Conservation (phyloP, 2,329 filamentous ascomycete species). For the Cadophora gregata region DNA sequence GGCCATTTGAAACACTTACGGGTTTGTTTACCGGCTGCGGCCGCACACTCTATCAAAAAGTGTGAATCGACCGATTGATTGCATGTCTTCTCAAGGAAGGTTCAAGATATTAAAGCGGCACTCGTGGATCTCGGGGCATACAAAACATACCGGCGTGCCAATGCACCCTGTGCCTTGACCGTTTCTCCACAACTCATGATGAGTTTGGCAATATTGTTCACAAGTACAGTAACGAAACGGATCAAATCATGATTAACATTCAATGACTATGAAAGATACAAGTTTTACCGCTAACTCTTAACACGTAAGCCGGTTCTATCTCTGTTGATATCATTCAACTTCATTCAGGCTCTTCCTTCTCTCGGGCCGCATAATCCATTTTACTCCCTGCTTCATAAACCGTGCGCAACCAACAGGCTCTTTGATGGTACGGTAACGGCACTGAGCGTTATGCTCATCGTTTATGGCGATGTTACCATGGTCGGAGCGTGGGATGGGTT, state of each 20-base stretch:
- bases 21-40: background rate
- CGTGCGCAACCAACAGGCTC: background rate
- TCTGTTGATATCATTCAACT: background rate
- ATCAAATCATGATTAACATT: background rate
- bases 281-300: background rate
- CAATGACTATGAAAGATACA: background rate
- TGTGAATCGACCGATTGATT: background rate
- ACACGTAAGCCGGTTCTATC: background rate
- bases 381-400: background rate
- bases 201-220: background rate
- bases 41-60: background rate
- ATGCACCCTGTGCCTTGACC: background rate
- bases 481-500: background rate
- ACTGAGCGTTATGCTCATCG: background rate
- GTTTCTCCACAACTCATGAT: background rate
- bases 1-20: background rate
- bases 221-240: background rate
- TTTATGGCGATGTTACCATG: constrained; percentile 1
- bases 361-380: constrained; percentile 4
- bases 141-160: background rate
- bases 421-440: background rate
- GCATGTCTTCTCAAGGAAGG: background rate
- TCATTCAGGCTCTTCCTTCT: background rate
- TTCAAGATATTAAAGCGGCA: background rate
- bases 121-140: background rate